phyloP scores from a whole-genome alignment of 2,329 filamentous ascomycete species.

The Fusarium austroafricanum region DNA sequence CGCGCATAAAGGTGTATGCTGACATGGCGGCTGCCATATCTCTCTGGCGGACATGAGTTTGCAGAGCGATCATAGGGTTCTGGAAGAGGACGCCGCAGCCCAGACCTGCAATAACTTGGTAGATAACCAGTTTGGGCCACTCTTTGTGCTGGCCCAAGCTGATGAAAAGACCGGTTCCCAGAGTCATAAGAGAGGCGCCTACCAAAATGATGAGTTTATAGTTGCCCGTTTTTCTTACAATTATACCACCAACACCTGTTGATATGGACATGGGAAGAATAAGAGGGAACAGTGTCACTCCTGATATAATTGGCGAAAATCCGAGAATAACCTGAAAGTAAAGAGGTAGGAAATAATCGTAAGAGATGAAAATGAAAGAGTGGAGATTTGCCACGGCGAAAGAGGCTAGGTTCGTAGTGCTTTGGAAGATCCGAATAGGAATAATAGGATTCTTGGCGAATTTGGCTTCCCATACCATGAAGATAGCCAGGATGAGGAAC shows the following conservation, averaged over 20 bases:
- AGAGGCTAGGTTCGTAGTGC: constrained; percentile 72
- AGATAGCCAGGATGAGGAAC: constrained; percentile 69
- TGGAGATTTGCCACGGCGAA: constrained; percentile 77
- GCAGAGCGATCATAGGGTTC: constrained; percentile 74
- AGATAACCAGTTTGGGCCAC: constrained; percentile 67
- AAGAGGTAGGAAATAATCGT: constrained; percentile 81
- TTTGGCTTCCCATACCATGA: constrained; percentile 78
- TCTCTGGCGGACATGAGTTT: constrained; percentile 68
- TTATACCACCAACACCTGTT: constrained; percentile 67
- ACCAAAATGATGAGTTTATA: constrained; percentile 70
- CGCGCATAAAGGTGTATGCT: constrained; percentile 74
- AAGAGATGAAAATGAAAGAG: constrained; percentile 79
- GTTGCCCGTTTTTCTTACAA: constrained; percentile 71
- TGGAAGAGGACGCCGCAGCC: constrained; percentile 77
- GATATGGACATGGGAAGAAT: constrained; percentile 73
- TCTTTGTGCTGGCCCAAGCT: constrained; percentile 64
- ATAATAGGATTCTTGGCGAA: constrained; percentile 82
- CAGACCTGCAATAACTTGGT: constrained; percentile 71
- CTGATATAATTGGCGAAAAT: constrained; percentile 74
- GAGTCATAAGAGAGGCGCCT: constrained; percentile 68
- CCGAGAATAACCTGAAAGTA: constrained; percentile 84
- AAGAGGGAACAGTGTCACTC: constrained; percentile 79
- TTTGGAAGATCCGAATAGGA: constrained; percentile 76
- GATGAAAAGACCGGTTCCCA: constrained; percentile 74
- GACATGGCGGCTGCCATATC: constrained; percentile 75